Base-by-base conservation (phyloP, 345 rosid genomes). In the Gossypium australe region DNA sequence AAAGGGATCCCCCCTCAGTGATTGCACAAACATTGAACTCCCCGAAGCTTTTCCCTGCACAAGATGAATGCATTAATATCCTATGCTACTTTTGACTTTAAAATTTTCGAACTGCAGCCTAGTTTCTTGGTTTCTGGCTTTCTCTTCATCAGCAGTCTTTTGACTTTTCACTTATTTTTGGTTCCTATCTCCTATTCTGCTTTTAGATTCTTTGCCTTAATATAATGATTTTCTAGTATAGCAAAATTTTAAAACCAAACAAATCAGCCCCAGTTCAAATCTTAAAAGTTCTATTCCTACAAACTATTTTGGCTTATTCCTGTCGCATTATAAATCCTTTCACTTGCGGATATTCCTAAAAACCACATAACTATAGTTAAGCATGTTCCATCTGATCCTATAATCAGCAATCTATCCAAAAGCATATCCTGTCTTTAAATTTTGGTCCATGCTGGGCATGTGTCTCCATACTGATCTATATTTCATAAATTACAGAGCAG, bases 1-100 rank as follows among this genome's bases (percentile, higher is more conserved):
- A 80, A 88, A 89, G 38, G 98, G 98, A 77, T 94, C 98, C 24
- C 98, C 97, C 75, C 97, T 90, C 80, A 94, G 75, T 72, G 97
- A 92, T 81, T 94, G 98, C 84, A 94, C 98, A 60, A 86, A 94
- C 96, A 92, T 85, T 11, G 97, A 89, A 74, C 83, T 82, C 65
- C 88, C 89, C 0, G 82, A 78, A 67, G 88, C 83, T 62, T 81
- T 82, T 73, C 94, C 92, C 98, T 90, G 89, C 84, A 79, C 38
- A 34, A 79, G 66, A 64, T 66, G 20, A 71, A 59, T 20, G 60
- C 8, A 69, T 76, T 45, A 59, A n/a, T 67, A 65, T 67, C 67
- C 45, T 56, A 34, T 34, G 24, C 41, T 48, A 0, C 13, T 18
- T 71, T 53, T 56, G 51, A 5, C 25, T 64, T 13, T n/a, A 3